Evolutionary conservation across 768 basidiomycete genomes (phyloP), one percentile per base, ranked within the genome.

Genomic region (Lepiota subincarnata): DNA sequence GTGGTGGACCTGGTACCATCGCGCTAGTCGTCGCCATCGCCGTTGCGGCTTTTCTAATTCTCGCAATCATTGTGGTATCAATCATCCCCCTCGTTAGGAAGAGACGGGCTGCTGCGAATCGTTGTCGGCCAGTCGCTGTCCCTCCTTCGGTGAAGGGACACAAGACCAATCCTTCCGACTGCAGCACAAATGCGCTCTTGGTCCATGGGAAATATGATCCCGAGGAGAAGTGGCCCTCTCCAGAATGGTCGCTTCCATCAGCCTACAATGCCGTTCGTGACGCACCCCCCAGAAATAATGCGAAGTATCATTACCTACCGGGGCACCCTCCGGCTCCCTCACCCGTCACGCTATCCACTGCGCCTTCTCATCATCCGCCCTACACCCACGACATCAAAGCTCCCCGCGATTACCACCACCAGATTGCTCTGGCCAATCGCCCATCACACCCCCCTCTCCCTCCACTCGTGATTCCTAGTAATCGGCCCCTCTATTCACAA

Each of bases 381-480:
- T 48, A 6, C 39, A 18, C 20, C 38, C 14, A 16, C 16, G 45
- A 54, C 16, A 11, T 13, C 16, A 48, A 35, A 7, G 5, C 38
- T 10, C 4, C 19, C 26, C 31, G 6, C 19, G 24, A 54, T 54
- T 18, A 54, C 7, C 46, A 44, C 18, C 13, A 24, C 11, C 52
- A 26, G 19, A 1, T 16, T 10, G 13, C 50, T 4, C n/a, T 14
- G 6, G 22, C 6, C 19, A 19, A 47, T 6, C 53, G 46, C 16
- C 53, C 53, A 12, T 26, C 53, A 14, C 31, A 31, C 8, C 52
- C 52, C 14, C 36, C 52, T 24, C 43, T 53, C 11, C 51, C 44
- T 1, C 43, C 51, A 6, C 44, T 54, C 12, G 38, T 54, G 0
- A 54, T 54, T 14, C 53, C 53, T 19, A 48, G 13, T 8, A 35